Base-by-base conservation (phyloP, 306 rosid species). In the Boehmeria nivea region DNA sequence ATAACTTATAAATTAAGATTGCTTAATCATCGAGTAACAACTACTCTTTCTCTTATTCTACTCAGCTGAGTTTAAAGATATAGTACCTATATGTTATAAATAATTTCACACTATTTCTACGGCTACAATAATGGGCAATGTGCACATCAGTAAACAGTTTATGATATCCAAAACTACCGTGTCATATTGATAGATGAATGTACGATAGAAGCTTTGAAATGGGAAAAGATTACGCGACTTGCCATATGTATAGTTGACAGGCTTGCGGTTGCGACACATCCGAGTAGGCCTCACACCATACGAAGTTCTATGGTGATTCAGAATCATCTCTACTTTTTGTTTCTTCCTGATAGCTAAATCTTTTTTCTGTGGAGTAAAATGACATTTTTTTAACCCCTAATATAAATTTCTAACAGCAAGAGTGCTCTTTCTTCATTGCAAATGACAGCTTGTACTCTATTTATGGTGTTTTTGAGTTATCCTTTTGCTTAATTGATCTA, bases 181-280 rank as follows among this genome's bases (percentile, higher is more conserved):
- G n/a, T n/a, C n/a, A n/a, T n/a, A n/a, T n/a, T n/a, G n/a, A n/a
- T n/a, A n/a, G n/a, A n/a, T n/a, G n/a, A n/a, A n/a, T n/a, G n/a
- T n/a, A n/a, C n/a, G n/a, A n/a, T n/a, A n/a, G n/a, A n/a, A n/a
- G n/a, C n/a, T n/a, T n/a, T n/a, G 21, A 27, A 27, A 25, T 24
- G 19, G 9, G 56, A 25, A 28, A 17, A 47, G 57, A 28, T 43
- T 5, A 31, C 61, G 45, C 13, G 31, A 54, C 66, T 66, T 78
- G 85, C 95, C 97, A 43, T 71, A 81, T 47, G 87, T 72, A 76
- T 87, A 87, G 72, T 43, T 79, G 69, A 87, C 64, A 56, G 83
- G 78, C 62, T 69, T 66, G 49, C 82, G 79, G 51, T 48, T 67
- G 65, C 83, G 87, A 82, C 80, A 81, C 33, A 88, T 69, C 42